Evolutionary conservation across 176 grass and related monocot genomes (phyloP).

Genomic region (Ensete ventricosum): DNA sequence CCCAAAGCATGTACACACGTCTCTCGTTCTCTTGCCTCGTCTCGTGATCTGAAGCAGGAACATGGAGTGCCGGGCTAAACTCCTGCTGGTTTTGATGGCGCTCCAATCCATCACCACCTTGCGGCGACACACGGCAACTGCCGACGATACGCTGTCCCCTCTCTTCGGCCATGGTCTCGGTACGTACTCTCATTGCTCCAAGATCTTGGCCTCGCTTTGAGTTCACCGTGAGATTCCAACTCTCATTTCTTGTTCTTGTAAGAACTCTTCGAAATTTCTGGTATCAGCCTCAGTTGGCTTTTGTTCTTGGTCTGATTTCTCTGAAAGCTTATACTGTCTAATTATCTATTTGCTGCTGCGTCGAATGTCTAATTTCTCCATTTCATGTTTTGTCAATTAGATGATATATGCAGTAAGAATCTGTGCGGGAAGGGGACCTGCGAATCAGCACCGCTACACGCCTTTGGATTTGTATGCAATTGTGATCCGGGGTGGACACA

Average conservation of each 20-base stretch:
- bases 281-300: too few species aligned
- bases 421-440: slow-evolving; percentile 77
- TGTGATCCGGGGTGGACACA: slow-evolving; percentile 72
- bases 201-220: neutral
- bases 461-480: slow-evolving; percentile 58
- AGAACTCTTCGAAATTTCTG: too few species aligned
- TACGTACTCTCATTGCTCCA: slow-evolving; percentile 11
- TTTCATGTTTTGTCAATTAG: slow-evolving; percentile 11
- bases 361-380: neutral
- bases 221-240: too few species aligned
- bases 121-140: slow-evolving; percentile 5
- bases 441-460: slow-evolving; percentile 24
- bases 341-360: too few species aligned
- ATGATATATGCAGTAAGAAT: slow-evolving; percentile 35
- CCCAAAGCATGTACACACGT: too few species aligned
- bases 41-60: too few species aligned
- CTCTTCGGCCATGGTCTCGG: slow-evolving; percentile 54
- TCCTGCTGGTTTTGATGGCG: slow-evolving; percentile 9
- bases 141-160: slow-evolving; percentile 61
- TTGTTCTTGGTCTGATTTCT: too few species aligned
- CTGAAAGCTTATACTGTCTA: too few species aligned
- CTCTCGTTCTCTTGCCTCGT: neutral
- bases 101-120: slow-evolving; percentile 20
- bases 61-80: neutral
- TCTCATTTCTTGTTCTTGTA: too few species aligned